Evolutionary conservation across 2,329 filamentous ascomycete genomes (phyloP).

Genomic region (Trichoderma afroharzianum): DNA sequence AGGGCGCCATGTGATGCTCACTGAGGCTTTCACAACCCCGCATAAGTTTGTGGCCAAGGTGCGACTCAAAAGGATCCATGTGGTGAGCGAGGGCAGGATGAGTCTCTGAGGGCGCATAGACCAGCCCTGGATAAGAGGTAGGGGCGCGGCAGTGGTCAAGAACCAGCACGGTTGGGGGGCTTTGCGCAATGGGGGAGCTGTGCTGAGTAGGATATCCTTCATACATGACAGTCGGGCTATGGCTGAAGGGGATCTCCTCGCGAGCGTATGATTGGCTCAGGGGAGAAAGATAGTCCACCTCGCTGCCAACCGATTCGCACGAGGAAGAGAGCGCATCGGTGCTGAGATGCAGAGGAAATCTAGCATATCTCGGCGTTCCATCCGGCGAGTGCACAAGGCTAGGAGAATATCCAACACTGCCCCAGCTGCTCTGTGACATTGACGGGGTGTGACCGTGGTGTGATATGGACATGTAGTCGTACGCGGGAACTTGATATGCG

Average conservation of each 20-base stretch:
- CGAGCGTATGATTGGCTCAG: slow-evolving; percentile 55
- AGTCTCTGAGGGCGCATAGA: slow-evolving; percentile 58
- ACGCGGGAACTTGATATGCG: slow-evolving; percentile 32
- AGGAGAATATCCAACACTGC: slow-evolving; percentile 45
- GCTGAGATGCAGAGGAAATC: slow-evolving; percentile 45
- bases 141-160: slow-evolving; percentile 54
- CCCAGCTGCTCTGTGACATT: slow-evolving; percentile 43
- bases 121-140: slow-evolving; percentile 58
- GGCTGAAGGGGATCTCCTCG: slow-evolving; percentile 54
- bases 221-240: slow-evolving; percentile 56
- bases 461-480: slow-evolving; percentile 51
- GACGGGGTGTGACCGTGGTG: slow-evolving; percentile 43
- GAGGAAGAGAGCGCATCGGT: slow-evolving; percentile 51
- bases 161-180: slow-evolving; percentile 52
- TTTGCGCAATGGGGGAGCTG: slow-evolving; percentile 52
- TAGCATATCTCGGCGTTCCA: slow-evolving; percentile 39
- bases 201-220: slow-evolving; percentile 51
- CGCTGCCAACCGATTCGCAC: slow-evolving; percentile 58
- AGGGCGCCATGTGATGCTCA: slow-evolving; percentile 40
- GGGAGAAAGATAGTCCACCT: slow-evolving; percentile 61
- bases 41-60: slow-evolving; percentile 51
- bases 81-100: slow-evolving; percentile 56
- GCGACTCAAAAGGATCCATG: slow-evolving; percentile 55
- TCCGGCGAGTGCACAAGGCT: slow-evolving; percentile 35
- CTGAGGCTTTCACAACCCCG: slow-evolving; percentile 55